These are phyloP conservation scores for Peniophora sp. DNA, from an alignment of 1,284 basidiomycete genomes.

Conservation along the genomic window DNA sequence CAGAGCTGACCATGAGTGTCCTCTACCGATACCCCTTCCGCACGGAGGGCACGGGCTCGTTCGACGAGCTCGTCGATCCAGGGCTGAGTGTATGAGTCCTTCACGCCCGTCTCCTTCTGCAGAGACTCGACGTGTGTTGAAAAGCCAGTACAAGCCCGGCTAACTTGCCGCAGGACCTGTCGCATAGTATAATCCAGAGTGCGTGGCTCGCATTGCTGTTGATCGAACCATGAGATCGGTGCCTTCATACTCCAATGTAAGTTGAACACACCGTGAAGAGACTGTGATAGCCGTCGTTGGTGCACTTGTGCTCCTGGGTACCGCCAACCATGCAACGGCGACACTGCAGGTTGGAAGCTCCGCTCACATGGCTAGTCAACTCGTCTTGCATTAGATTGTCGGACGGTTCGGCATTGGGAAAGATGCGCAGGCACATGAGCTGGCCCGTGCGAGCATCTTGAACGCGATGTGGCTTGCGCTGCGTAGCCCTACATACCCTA, in stretches of 20 bases:
- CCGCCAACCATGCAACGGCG: conserved; percentile 25
- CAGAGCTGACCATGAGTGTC: conserved; percentile 7
- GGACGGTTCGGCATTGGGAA: conserved; percentile 17
- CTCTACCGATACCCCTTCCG: not conserved
- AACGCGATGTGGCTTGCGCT: conserved; percentile 18
- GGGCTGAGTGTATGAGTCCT: conserved; percentile 12
- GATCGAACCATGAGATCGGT: not conserved
- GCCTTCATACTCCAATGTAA: not conserved
- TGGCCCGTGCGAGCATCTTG: conserved; percentile 10
- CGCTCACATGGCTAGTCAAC: conserved; percentile 20
- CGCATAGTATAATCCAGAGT: not conserved
- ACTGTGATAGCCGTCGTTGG: conserved; percentile 17
- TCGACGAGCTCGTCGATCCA: conserved; percentile 10
- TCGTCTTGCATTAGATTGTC: conserved; percentile 31
- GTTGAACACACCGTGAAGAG: conserved; percentile 15
- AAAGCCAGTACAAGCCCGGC: conserved; percentile 9
- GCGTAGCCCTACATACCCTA: conserved; percentile 8
- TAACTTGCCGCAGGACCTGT: conserved; percentile 6
- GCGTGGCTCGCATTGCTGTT: not conserved
- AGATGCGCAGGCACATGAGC: conserved; percentile 14
- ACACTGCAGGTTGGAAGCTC: conserved; percentile 20
- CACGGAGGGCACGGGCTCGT: not conserved
- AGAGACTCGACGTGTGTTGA: conserved; percentile 6
- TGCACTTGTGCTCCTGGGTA: conserved; percentile 10
- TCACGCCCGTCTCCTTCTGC: conserved; percentile 13